Evolutionary conservation across 768 basidiomycete genomes (phyloP).

Genomic region (Kwoniella mangroviensis): DNA sequence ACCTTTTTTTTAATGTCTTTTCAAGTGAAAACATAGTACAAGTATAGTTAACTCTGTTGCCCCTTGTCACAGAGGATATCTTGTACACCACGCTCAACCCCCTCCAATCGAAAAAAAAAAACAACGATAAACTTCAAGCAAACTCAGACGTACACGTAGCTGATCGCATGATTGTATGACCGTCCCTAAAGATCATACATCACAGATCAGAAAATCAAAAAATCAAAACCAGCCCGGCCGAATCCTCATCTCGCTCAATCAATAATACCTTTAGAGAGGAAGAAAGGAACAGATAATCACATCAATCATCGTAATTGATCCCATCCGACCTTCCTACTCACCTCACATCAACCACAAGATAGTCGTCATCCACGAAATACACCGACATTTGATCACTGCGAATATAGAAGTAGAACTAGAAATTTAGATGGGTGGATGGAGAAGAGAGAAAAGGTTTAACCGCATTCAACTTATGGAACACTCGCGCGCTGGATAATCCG

Average conservation of each 20-base stretch:
- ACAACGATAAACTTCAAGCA: not conserved
- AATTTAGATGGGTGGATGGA: not conserved
- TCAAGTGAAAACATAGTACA: no score
- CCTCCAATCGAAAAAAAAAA: not conserved
- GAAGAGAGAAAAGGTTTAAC: not conserved
- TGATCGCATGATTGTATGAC: not conserved
- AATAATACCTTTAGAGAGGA: constrained; percentile 11
- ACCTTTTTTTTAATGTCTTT: constrained; percentile 11
- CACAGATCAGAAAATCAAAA: not conserved
- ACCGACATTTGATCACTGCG: not conserved
- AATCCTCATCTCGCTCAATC: not conserved
- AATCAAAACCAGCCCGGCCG: constrained; percentile 6
- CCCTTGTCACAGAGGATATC: no score
- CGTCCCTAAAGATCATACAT: no score
- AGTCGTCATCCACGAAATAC: not conserved
- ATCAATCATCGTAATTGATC: not conserved
- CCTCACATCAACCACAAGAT: not conserved
- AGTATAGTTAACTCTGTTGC: no score
- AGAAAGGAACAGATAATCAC: constrained; percentile 8
- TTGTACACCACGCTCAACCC: not conserved
- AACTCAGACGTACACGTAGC: not conserved
- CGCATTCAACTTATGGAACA: not conserved
- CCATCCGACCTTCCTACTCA: not conserved
- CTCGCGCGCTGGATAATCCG: not conserved
- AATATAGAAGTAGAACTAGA: not conserved